These are phyloP conservation scores for Colletotrichum acutatum DNA, from an alignment of 2,329 filamentous ascomycete species.

Conservation along the genomic window DNA sequence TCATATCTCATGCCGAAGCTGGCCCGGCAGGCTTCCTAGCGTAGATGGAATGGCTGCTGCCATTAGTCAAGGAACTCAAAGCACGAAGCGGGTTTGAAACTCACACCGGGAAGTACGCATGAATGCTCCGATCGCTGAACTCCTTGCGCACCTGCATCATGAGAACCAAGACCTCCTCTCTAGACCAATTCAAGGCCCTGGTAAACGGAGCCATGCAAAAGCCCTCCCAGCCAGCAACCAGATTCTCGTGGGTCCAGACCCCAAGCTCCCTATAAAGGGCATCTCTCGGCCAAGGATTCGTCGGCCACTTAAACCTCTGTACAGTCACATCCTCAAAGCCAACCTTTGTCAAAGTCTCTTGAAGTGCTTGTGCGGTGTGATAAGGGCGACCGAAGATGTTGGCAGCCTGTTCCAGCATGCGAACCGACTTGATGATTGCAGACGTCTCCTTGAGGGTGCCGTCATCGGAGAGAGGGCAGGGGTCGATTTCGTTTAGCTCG, in stretches of 20 bases:
- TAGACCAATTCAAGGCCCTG: conserved; percentile 39
- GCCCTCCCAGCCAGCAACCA: conserved; percentile 38
- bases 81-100: neutral
- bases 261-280: conserved; percentile 59
- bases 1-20: neutral
- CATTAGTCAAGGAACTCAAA: neutral
- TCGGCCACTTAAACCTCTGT: conserved; percentile 55
- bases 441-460: conserved; percentile 42
- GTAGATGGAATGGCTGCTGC: neutral
- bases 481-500: conserved; percentile 54
- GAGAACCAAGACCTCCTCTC: conserved; percentile 38
- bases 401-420: neutral
- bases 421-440: neutral
- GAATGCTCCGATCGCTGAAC: conserved; percentile 38
- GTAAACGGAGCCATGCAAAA: conserved; percentile 42
- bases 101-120: conserved; percentile 35
- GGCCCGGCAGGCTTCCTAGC: neutral
- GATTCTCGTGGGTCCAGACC: conserved; percentile 13
- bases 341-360: conserved; percentile 52
- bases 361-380: conserved; percentile 41
- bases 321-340: conserved; percentile 62
- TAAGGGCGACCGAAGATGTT: conserved; percentile 42
- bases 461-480: conserved; percentile 53
- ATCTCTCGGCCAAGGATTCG: conserved; percentile 59
- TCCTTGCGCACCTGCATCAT: conserved; percentile 40